Evolutionary conservation across 1,284 basidiomycete genomes (phyloP), one percentile per base, ranked within the genome.

Genomic region (Gomphus sp.): DNA sequence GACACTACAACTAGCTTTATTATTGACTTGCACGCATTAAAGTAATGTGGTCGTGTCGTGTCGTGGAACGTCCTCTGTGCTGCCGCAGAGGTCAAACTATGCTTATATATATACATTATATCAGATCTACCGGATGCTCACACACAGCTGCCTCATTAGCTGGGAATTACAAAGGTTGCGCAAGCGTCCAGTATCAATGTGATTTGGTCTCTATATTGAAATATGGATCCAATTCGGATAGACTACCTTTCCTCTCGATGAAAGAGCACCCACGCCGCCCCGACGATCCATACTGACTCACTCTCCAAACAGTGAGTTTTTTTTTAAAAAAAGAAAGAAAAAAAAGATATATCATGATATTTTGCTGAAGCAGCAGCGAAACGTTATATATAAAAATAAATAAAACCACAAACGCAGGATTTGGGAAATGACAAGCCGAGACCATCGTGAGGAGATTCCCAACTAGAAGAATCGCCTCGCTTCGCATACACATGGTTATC

Each of bases 241-340:
- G 73, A 83, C 56, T 89, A 87, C 67, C 81, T n/a, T 91, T 65
- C 87, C 87, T 0, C 74, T 89, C 41, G 86, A 89, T 67, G 87
- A n/a, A 90, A 69, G 69, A 74, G 39, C 86, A 90, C 66, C 81
- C 84, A 1, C 79, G 78, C 61, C 73, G 78, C 43, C 84, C 87
- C 2, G 86, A 90, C 64, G 87, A 89, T 65, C 85, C n/a, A n/a
- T n/a, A n/a, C 85, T 0, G 89, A 90, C 64, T 86, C 85, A 2
- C 73, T 89, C 25, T 87, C 84, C 58, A 89, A 89, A 75, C 62
- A 86, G 85, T 88, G 67, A 77, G 66, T 37, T 11, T n/a, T n/a
- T n/a, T n/a, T n/a, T n/a, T n/a, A n/a, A n/a, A n/a, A n/a, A n/a
- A n/a, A n/a, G n/a, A n/a, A n/a, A n/a, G n/a, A n/a, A n/a, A n/a